phyloP scores from a whole-genome alignment of 2,329 filamentous ascomycete genomes.

The Fusarium chlamydosporum region DNA sequence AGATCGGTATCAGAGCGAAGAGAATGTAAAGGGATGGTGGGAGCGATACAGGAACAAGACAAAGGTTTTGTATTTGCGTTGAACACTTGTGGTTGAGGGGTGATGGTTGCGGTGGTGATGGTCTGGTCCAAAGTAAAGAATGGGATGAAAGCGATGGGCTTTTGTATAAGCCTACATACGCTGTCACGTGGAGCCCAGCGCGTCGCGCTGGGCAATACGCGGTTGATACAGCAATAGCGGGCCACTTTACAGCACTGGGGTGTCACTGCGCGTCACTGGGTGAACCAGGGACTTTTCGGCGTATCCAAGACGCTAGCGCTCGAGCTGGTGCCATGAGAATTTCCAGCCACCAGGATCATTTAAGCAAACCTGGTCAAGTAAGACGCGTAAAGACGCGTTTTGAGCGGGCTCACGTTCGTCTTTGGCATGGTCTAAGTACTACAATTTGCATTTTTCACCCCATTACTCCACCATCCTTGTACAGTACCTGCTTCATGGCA shows the following conservation, averaged over 20 bases:
- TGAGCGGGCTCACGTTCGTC: slow-evolving; percentile 36
- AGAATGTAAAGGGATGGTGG: slow-evolving; percentile 9
- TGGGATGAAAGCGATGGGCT: slow-evolving; percentile 53
- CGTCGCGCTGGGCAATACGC: slow-evolving; percentile 54
- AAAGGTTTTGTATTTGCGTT: slow-evolving; percentile 41
- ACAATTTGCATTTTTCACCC: slow-evolving; percentile 26
- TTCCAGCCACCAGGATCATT: slow-evolving; percentile 45
- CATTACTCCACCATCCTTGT: slow-evolving; percentile 22
- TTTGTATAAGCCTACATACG: slow-evolving; percentile 57
- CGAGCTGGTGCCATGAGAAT: slow-evolving; percentile 36
- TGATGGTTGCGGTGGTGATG: slow-evolving; percentile 52
- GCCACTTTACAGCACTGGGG: slow-evolving; percentile 45
- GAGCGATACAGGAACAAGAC: slow-evolving; percentile 36
- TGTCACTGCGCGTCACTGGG: slow-evolving; percentile 46
- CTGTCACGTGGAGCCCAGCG: slow-evolving; percentile 58
- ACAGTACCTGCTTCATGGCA: slow-evolving; percentile 32
- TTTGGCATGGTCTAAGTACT: slow-evolving; percentile 32
- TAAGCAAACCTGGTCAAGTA: slow-evolving; percentile 30
- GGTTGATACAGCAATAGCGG: slow-evolving; percentile 39
- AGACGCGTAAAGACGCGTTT: slow-evolving; percentile 48
- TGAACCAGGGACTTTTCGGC: slow-evolving; percentile 43
- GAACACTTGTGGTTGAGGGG: slow-evolving; percentile 32
- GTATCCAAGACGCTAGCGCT: slow-evolving; percentile 39
- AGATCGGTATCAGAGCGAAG: slow-evolving; percentile 21
- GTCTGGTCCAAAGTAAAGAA: slow-evolving; percentile 41